These are phyloP conservation scores for Sclerotinia spermophila DNA, from an alignment of 2,329 filamentous ascomycete species.

Conservation along the genomic window DNA sequence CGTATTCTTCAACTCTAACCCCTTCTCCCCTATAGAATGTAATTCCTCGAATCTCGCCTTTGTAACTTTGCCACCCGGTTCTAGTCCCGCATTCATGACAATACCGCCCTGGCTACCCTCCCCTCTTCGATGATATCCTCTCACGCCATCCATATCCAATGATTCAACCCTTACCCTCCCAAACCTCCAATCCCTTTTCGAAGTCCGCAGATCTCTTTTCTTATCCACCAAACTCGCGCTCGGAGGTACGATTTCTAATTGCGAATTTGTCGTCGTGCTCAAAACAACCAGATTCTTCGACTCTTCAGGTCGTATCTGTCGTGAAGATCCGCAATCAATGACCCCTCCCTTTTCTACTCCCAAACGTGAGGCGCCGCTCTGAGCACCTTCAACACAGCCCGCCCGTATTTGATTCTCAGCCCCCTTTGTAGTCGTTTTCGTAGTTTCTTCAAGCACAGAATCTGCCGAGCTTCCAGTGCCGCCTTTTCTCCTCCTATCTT, in stretches of 20 bases:
- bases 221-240: constrained; percentile 37
- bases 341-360: constrained; percentile 13
- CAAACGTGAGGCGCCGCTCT: no score
- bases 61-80: constrained; percentile 61
- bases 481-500: not conserved
- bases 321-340: constrained; percentile 39
- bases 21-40: not conserved
- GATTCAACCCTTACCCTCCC: constrained; percentile 75
- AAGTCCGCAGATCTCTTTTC: constrained; percentile 39
- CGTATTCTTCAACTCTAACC: constrained; percentile 62
- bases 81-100: constrained; percentile 34
- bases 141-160: constrained; percentile 61
- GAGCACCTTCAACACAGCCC: not conserved
- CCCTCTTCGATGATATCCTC: constrained; percentile 46
- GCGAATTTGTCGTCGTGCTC: constrained; percentile 24
- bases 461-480: not conserved
- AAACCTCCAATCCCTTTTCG: constrained; percentile 73
- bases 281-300: constrained; percentile 3
- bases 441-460: constrained; percentile 21
- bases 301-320: constrained; percentile 1
- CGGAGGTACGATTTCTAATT: constrained; percentile 24
- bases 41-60: constrained; percentile 73
- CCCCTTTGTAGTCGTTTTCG: not conserved
- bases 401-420: not conserved
- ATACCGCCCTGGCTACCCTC: constrained; percentile 31